Percentiles rank a stretch among this genome's conserved stretches.
Conservation (phyloP, 1,284 basidiomycete genomes). For the Takashimella tepidaria region DNA sequence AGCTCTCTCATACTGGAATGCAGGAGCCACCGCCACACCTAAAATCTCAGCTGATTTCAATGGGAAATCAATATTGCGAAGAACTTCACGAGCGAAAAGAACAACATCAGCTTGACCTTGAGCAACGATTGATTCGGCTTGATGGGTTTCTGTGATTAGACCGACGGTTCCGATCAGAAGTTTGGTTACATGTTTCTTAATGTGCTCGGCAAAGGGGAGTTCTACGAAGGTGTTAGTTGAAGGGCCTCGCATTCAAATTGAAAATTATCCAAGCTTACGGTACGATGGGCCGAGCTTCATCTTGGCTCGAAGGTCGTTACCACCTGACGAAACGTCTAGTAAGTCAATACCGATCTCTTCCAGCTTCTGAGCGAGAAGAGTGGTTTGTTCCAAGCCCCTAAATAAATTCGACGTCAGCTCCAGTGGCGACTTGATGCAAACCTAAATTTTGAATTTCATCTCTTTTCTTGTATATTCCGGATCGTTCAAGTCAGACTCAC, state of each 20-base stretch:
- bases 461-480: no score
- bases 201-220: conserved; percentile 63
- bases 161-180: conserved; percentile 65
- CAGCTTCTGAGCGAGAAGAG: conserved; percentile 56
- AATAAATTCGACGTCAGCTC: not conserved
- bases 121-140: conserved; percentile 63
- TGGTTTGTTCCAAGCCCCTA: conserved; percentile 75
- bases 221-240: conserved; percentile 34
- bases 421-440: conserved; percentile 32
- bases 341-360: conserved; percentile 63
- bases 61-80: conserved; percentile 47
- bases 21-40: conserved; percentile 41
- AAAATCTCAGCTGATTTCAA: conserved; percentile 41
- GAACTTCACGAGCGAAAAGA: conserved; percentile 59
- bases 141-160: conserved; percentile 59
- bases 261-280: conserved; percentile 49
- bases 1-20: conserved; percentile 49
- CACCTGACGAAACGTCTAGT: conserved; percentile 64
- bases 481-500: conserved; percentile 23
- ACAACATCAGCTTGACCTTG: conserved; percentile 64
- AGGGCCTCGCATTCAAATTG: not conserved
- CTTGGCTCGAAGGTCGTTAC: conserved; percentile 59
- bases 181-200: conserved; percentile 61
- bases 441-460: not conserved
- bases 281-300: conserved; percentile 61